Conservation (phyloP, 2,329 filamentous ascomycete species). For the Aspergillus melleus region DNA sequence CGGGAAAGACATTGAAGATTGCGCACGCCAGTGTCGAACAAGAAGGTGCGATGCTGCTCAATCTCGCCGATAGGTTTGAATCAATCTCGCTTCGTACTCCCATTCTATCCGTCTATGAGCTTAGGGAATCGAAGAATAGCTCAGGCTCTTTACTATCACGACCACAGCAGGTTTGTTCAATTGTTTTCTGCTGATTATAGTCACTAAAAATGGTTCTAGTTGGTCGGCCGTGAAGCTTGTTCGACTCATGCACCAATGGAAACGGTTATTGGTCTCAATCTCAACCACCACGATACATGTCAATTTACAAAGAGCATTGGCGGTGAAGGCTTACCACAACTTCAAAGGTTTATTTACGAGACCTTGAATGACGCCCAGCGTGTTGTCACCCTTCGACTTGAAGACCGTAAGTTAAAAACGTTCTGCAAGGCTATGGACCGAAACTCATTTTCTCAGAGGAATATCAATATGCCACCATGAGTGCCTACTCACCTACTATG, state of each 20-base stretch:
- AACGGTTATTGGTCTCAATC: constrained; percentile 7
- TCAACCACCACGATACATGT: constrained; percentile 7
- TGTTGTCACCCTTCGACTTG: constrained; percentile 15
- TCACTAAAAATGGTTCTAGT: not conserved
- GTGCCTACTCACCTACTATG: constrained; percentile 21
- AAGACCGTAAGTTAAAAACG: constrained; percentile 14
- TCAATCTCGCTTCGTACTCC: constrained; percentile 6
- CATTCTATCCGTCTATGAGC: constrained; percentile 3
- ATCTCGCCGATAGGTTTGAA: constrained; percentile 7
- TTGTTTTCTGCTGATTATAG: not conserved
- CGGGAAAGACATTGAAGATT: not conserved
- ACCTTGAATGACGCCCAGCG: not conserved
- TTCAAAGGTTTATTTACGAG: constrained; percentile 1
- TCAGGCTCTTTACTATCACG: constrained; percentile 1
- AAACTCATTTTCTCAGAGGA: constrained; percentile 14
- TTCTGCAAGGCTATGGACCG: not conserved
- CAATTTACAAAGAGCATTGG: constrained; percentile 6
- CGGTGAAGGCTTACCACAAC: constrained; percentile 2
- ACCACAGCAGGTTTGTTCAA: constrained; percentile 3
- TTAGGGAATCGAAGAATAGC: constrained; percentile 5
- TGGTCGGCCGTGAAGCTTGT: constrained; percentile 3
- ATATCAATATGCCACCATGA: constrained; percentile 21
- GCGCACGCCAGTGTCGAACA: not conserved
- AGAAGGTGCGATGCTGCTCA: constrained; percentile 3
- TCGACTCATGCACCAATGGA: constrained; percentile 7